These are phyloP conservation scores for Corylus avellana DNA, from an alignment of 306 rosid genomes.

Conservation along the genomic window DNA sequence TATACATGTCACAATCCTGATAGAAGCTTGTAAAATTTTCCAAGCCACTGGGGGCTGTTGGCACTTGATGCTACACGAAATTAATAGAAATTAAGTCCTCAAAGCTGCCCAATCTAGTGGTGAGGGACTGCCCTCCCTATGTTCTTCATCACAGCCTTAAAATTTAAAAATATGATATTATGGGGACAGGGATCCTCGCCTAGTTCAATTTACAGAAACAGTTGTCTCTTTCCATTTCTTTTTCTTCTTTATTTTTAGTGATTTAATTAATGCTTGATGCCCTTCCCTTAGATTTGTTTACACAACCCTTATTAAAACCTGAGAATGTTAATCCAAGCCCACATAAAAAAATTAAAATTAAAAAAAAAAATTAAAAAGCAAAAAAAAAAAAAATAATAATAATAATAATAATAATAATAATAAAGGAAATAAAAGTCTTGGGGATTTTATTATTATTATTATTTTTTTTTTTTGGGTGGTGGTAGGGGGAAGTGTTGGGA, in stretches of 20 bases:
- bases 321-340: too few relatives aligned
- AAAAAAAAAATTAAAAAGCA: too few relatives aligned
- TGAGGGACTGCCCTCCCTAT: neutral
- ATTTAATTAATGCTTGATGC: neutral
- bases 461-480: too few relatives aligned
- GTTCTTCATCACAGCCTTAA: neutral
- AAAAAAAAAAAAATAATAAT: too few relatives aligned
- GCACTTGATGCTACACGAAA: slow-evolving; percentile 2
- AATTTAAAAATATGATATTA: too few relatives aligned
- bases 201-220: neutral
- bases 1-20: slow-evolving; percentile 28
- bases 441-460: too few relatives aligned
- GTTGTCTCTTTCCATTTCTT: neutral
- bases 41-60: slow-evolving; percentile 16
- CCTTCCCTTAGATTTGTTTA: neutral
- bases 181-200: too few relatives aligned
- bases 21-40: slow-evolving; percentile 28
- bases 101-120: neutral
- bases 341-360: too few relatives aligned
- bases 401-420: too few relatives aligned
- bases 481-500: too few relatives aligned
- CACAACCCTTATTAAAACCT: neutral
- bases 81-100: slow-evolving; percentile 5
- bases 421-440: too few relatives aligned
- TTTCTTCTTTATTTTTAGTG: neutral